Evolutionary conservation across 495 filamentous ascomycete genomes (phyloP).

Genomic region (Rhypophila decipiens): DNA sequence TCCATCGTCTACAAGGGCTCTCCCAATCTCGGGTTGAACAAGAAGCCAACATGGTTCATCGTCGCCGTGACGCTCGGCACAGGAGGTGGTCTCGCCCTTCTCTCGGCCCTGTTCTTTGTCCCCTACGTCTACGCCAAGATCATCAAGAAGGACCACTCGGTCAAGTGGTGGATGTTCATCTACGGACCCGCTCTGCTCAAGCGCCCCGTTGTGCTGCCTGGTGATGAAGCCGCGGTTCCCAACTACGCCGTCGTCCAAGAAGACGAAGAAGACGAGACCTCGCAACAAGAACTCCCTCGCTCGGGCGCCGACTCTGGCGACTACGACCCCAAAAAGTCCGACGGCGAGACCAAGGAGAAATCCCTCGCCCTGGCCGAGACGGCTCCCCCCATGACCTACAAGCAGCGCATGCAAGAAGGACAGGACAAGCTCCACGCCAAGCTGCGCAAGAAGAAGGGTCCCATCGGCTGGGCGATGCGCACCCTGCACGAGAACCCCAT

Average conservation of each 20-base stretch:
- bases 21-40: constrained; percentile 35
- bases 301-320: constrained; percentile 16
- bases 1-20: constrained; percentile 55
- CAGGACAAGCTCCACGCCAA: constrained; percentile 45
- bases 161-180: constrained; percentile 53
- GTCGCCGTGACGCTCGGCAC: constrained; percentile 53
- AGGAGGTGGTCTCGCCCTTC: constrained; percentile 45
- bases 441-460: constrained; percentile 50
- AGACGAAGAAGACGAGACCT: constrained; percentile 32
- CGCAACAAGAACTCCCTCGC: constrained; percentile 14
- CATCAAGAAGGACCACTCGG: constrained; percentile 48
- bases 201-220: constrained; percentile 36
- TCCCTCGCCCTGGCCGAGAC: constrained; percentile 31
- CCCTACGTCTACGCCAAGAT: constrained; percentile 58
- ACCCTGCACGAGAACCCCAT: constrained; percentile 61
- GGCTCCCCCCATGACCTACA: constrained; percentile 38
- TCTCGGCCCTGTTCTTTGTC: constrained; percentile 55
- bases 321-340: constrained; percentile 14
- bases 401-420: constrained; percentile 47
- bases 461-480: constrained; percentile 68
- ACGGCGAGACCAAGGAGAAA: constrained; percentile 36
- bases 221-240: constrained; percentile 24
- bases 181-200: constrained; percentile 53
- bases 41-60: constrained; percentile 40
- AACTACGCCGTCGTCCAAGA: constrained; percentile 54